Evolutionary conservation across 768 basidiomycete species (phyloP).

Genomic region (Phaffia australis): DNA sequence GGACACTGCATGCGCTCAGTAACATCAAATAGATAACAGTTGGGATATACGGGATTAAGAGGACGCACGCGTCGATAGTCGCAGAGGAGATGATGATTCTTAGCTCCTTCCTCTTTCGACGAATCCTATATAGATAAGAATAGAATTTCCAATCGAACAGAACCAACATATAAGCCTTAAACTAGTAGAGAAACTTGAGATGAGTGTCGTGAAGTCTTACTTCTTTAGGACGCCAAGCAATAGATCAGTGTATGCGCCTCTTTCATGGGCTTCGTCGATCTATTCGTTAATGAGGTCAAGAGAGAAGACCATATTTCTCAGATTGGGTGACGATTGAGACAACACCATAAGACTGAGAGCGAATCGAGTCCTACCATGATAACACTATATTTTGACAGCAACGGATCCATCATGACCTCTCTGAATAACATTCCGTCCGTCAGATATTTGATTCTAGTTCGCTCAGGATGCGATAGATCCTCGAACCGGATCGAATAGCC

Average conservation of each 20-base stretch:
- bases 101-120: conserved; percentile 77
- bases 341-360: neutral
- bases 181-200: conserved; percentile 8
- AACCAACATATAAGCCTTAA: neutral
- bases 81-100: conserved; percentile 90
- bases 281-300: conserved; percentile 33
- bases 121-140: conserved; percentile 51
- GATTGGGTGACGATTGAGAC: conserved; percentile 2
- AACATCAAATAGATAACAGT: neutral
- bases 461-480: conserved; percentile 70
- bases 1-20: neutral
- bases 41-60: neutral
- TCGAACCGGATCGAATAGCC: conserved; percentile 97
- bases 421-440: conserved; percentile 98
- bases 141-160: conserved; percentile 15
- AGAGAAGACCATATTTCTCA: neutral
- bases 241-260: conserved; percentile 90
- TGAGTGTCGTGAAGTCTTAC: conserved; percentile 41
- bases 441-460: conserved; percentile 85
- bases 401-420: conserved; percentile 81
- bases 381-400: conserved; percentile 83
- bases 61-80: conserved; percentile 68
- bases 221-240: conserved; percentile 87
- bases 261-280: conserved; percentile 97
- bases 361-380: conserved; percentile 60